Conservation (phyloP, 1,284 basidiomycete species). For the Afroboletus lepidellus region DNA sequence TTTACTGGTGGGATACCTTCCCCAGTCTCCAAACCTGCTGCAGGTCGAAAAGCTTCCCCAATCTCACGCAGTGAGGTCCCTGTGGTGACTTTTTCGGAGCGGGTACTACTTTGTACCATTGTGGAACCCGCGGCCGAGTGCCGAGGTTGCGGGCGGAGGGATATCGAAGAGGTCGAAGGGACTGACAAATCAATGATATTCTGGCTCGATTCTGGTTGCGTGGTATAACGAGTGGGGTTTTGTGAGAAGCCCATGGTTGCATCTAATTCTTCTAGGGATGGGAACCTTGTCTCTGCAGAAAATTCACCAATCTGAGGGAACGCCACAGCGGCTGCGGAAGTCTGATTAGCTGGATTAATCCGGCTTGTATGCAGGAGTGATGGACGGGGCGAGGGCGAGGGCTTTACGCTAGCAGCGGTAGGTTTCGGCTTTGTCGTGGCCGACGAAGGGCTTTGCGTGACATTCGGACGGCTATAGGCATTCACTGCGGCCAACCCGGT, state of each 20-base stretch:
- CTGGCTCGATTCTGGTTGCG: slow-evolving; percentile 17
- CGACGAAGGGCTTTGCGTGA: slow-evolving; percentile 24
- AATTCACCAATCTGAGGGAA: slow-evolving; percentile 39
- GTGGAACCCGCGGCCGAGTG: slow-evolving; percentile 14
- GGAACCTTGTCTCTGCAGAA: slow-evolving; percentile 67
- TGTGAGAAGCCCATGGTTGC: slow-evolving; percentile 45
- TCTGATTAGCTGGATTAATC: slow-evolving; percentile 13
- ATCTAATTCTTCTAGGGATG: slow-evolving; percentile 76
- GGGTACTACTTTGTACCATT: slow-evolving; percentile 19
- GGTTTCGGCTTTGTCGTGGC: slow-evolving; percentile 32
- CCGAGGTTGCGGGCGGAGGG: slow-evolving; percentile 17
- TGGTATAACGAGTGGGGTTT: slow-evolving; percentile 18
- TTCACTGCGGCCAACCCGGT: slow-evolving; percentile 57
- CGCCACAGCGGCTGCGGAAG: slow-evolving; percentile 22
- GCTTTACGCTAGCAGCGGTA: slow-evolving; percentile 27
- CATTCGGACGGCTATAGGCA: slow-evolving; percentile 33
- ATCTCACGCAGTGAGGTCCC: slow-evolving; percentile 53
- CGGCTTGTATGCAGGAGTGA: slow-evolving; percentile 22
- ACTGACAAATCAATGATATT: slow-evolving; percentile 25
- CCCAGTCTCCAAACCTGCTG: slow-evolving; percentile 10
- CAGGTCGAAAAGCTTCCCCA: slow-evolving; percentile 14
- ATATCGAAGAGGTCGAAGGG: slow-evolving; percentile 20
- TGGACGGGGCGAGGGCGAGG: slow-evolving; percentile 51
- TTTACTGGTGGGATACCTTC: slow-evolving; percentile 20
- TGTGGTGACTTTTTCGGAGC: slow-evolving; percentile 58